A percentile compares a stretch with the other conserved stretches of the same genome.
Conservation (phyloP, 2,329 filamentous ascomycete species). For the Cytospora leucostoma region DNA sequence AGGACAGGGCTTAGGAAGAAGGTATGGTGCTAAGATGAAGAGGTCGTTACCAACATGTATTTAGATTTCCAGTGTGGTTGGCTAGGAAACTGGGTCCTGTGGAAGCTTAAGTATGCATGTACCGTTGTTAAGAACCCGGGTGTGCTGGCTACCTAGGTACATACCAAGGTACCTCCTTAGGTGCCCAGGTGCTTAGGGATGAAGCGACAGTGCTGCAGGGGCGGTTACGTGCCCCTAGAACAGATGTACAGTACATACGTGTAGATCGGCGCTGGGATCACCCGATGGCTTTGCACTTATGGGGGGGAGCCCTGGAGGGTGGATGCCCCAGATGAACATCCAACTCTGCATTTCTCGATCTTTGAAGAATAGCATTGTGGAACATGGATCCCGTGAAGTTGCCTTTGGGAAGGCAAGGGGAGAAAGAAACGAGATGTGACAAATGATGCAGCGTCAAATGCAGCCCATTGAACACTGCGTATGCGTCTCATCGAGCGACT, state of each 20-base stretch:
- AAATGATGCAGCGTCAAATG: conserved; percentile 8
- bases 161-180: not conserved
- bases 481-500: conserved; percentile 12
- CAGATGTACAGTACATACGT: not conserved
- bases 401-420: not conserved
- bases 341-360: not conserved
- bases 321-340: not conserved
- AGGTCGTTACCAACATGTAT: not conserved
- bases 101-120: not conserved
- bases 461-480: conserved; percentile 6
- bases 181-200: not conserved
- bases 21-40: not conserved
- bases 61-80: not conserved
- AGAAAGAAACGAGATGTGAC: not conserved
- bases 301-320: not conserved
- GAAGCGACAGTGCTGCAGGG: not conserved
- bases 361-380: conserved; percentile 10
- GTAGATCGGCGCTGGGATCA: conserved; percentile 2
- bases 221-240: not conserved
- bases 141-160: not conserved
- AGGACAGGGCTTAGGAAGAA: not conserved
- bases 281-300: not conserved
- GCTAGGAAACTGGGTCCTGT: not conserved
- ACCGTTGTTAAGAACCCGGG: not conserved
- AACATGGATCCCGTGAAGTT: conserved; percentile 1